A percentile compares a stretch with the other conserved stretches of the same genome.
phyloP scores from a whole-genome alignment of 2,329 filamentous ascomycete genomes.

The Calonectria pauciramosa region DNA sequence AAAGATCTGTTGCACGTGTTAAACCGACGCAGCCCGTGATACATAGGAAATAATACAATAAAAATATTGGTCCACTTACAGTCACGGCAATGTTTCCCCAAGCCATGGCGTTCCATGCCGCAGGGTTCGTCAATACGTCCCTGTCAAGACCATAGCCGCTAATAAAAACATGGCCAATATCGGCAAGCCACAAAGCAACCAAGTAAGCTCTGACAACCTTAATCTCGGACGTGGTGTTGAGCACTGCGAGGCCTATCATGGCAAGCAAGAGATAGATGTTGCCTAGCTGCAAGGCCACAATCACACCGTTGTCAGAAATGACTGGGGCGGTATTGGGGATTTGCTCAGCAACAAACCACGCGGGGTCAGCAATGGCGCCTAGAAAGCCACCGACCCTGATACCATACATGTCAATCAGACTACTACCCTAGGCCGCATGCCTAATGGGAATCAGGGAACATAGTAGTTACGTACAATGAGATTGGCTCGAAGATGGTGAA shows the following conservation, averaged over 20 bases:
- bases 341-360: constrained; percentile 76
- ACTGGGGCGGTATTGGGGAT: constrained; percentile 56
- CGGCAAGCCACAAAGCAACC: constrained; percentile 73
- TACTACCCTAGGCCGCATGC: not conserved
- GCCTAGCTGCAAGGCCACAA: constrained; percentile 77
- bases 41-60: not conserved
- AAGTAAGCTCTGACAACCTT: constrained; percentile 78
- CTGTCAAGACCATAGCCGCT: constrained; percentile 71
- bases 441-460: not conserved
- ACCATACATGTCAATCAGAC: not conserved
- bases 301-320: constrained; percentile 61
- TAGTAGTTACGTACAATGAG: constrained; percentile 68
- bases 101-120: constrained; percentile 77
- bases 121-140: constrained; percentile 65
- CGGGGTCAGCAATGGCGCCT: constrained; percentile 67
- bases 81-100: constrained; percentile 81
- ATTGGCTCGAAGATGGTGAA: constrained; percentile 79
- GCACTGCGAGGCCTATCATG: constrained; percentile 73
- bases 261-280: constrained; percentile 78
- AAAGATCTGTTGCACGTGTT: constrained; percentile 57
- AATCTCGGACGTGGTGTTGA: constrained; percentile 74
- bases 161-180: constrained; percentile 76
- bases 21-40: not conserved
- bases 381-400: constrained; percentile 71
- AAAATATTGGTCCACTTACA: constrained; percentile 53